These are phyloP conservation scores for Filosporella fistucella DNA, from an alignment of 495 filamentous ascomycete species.

Conservation along the genomic window DNA sequence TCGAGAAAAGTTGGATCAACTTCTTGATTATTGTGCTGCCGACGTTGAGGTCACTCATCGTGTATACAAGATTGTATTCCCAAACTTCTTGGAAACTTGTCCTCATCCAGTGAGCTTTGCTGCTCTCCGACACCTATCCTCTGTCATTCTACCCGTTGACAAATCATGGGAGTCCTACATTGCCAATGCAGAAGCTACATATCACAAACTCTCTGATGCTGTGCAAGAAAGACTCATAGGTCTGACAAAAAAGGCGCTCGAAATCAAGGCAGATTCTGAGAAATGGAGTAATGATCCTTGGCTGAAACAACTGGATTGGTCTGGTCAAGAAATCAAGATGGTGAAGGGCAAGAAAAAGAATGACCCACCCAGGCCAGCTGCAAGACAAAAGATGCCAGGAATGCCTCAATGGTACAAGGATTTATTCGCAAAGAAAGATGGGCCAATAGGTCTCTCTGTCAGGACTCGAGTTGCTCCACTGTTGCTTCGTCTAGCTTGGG, in stretches of 20 bases:
- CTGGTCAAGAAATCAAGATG: conserved; percentile 86
- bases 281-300: conserved; percentile 77
- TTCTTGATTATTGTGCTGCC: conserved; percentile 92
- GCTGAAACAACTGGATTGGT: conserved; percentile 93
- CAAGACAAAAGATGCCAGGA: conserved; percentile 86
- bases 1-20: conserved; percentile 63
- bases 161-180: conserved; percentile 84
- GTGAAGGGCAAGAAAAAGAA: conserved; percentile 83
- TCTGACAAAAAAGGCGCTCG: conserved; percentile 70
- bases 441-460: conserved; percentile 72
- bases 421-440: conserved; percentile 62
- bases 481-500: conserved; percentile 81
- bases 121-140: conserved; percentile 84
- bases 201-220: conserved; percentile 66
- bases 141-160: conserved; percentile 88
- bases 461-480: conserved; percentile 85
- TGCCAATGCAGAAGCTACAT: conserved; percentile 75
- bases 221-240: conserved; percentile 68
- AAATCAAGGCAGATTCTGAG: conserved; percentile 61
- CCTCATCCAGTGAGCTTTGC: conserved; percentile 98
- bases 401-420: conserved; percentile 97
- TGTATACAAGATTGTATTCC: conserved; percentile 89
- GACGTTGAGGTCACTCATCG: conserved; percentile 91
- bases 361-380: conserved; percentile 71
- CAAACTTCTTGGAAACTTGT: conserved; percentile 79